Evolutionary conservation across 768 basidiomycete genomes (phyloP), one percentile per base, ranked within the genome.

Genomic region (Lactarius pseudohatsudake): DNA sequence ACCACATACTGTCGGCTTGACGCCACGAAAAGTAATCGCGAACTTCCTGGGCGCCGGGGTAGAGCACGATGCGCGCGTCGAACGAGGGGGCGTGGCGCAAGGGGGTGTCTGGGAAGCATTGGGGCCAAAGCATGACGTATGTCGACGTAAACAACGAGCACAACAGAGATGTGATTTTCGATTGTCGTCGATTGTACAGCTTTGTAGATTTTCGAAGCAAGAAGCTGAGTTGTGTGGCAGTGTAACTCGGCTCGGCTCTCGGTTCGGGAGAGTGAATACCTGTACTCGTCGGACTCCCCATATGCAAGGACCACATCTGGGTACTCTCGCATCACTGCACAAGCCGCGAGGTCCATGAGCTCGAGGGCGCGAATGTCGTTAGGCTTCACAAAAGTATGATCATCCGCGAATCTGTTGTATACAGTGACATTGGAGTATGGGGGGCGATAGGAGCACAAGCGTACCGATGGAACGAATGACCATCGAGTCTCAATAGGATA

Each of bases 281-380:
- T 97, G 77, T 87, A 98, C 77, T 99, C 97, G 75, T 99, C 97
- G 22, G 95, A 97, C 79, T 99, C 92, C 1, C 97, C 97, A 74
- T 96, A 98, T 0, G 84, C 97, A 22, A 97, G 81, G 15, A 92
- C 80, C 64, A 97, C 85, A 74, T 97, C 96, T 41, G 85, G 83
- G 73, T 90, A 89, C 72, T 90, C 87, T 36, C 86, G 79, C 92
- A 99, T 92, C 53, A 95, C 81, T 57, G 84, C 81, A 70, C 79
- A 81, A 0, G 97, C 97, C 2, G 95, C 94, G 64, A 85, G 84
- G 74, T 99, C 95, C 96, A 98, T 98, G 54, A 99, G 84, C 67
- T 86, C 75, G 7, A 99, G 81, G 0, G 94, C 97, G 15, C 90
- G 85, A 59, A 82, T 76, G 77, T 99, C 97, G 76, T 98, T 99